Conservation (phyloP, 2,329 filamentous ascomycete species). For the Neofusicoccum umdonicola region DNA sequence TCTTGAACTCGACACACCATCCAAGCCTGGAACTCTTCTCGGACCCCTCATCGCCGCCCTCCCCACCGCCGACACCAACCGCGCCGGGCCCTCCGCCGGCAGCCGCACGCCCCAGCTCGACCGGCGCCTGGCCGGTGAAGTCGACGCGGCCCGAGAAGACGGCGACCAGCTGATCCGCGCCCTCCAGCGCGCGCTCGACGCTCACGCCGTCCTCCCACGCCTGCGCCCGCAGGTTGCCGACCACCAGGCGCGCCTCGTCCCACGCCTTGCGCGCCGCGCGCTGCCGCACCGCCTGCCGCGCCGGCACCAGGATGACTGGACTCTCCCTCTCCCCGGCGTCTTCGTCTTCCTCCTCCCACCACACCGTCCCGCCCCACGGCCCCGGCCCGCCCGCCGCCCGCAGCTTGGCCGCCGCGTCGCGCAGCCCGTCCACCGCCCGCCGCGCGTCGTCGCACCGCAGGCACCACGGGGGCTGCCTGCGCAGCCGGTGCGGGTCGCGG, state of each 20-base stretch:
- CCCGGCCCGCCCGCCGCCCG: not conserved
- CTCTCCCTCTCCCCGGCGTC: too few relatives aligned
- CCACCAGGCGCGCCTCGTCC: not conserved
- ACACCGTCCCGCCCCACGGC: not conserved
- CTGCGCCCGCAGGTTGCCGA: not conserved
- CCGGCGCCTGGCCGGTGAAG: not conserved
- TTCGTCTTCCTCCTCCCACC: not conserved
- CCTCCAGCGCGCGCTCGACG: not conserved
- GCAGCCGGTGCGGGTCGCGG: too few relatives aligned
- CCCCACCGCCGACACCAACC: too few relatives aligned
- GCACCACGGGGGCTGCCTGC: too few relatives aligned
- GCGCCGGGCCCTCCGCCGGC: too few relatives aligned
- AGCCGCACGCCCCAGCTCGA: too few relatives aligned
- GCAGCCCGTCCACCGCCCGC: not conserved
- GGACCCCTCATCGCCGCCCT: too few relatives aligned
- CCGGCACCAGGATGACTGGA: not conserved
- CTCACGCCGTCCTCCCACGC: not conserved
- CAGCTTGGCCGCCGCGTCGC: not conserved
- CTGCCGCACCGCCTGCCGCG: not conserved
- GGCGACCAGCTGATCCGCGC: not conserved
- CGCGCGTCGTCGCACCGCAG: too few relatives aligned
- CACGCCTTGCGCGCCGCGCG: not conserved
- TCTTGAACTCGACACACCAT: too few relatives aligned
- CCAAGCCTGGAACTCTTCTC: too few relatives aligned
- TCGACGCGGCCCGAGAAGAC: not conserved